Base-by-base conservation (phyloP, 1,139 yeast genomes). In the Saccharomyces hybrid region DNA sequence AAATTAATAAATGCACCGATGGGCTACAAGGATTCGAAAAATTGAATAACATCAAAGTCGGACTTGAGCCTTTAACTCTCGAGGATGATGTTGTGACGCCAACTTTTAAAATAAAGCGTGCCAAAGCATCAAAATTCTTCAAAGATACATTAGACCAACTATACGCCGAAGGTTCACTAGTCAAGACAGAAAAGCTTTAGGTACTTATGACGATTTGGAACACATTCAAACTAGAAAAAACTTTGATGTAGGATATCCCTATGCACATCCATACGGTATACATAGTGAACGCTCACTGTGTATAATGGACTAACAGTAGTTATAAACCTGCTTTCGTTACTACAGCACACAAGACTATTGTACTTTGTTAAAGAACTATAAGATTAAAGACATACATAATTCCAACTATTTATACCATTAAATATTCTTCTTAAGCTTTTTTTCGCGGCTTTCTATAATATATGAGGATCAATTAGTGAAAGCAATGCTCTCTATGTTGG, bases 31-130 rank as follows among this genome's bases (percentile, higher is more conserved):
- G 76, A 3, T 86, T 83, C 64, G 95, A 87, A 67, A 81, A 78
- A 67, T 60, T 87, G 52, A 86, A 83, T 69, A 86, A 87, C 62
- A 68, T 83, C 26, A 69, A 70, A 47, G 74, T 85, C 52, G 82
- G 75, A 42, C 67, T 85, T 52, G 93, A 86, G 59, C 91, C 95
- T 2, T 78, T 87, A 67, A 82, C 78, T 31, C 70, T 81, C 32
- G 86, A 80, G 49, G 80, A 82, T 57, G 84, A 82, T 52, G 80
- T 82, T 13, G 71, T 86, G 47, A 87, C 95, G 3, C 95, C 95
- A 48, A 86, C 95, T 2, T 71, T 86, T 66, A 87, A 87, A 72
- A 78, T 86, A 58, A 85, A 83, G 72, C 75, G 95, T 62, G 78
- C 80, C 6, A 73, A 76, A 47, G 87, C 88, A 9, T 72, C 77